A percentile compares a stretch with the other conserved stretches of the same genome.
Evolutionary conservation across 1,139 yeast genomes (phyloP).

Genomic region (Blastobotrys buckinghamii): DNA sequence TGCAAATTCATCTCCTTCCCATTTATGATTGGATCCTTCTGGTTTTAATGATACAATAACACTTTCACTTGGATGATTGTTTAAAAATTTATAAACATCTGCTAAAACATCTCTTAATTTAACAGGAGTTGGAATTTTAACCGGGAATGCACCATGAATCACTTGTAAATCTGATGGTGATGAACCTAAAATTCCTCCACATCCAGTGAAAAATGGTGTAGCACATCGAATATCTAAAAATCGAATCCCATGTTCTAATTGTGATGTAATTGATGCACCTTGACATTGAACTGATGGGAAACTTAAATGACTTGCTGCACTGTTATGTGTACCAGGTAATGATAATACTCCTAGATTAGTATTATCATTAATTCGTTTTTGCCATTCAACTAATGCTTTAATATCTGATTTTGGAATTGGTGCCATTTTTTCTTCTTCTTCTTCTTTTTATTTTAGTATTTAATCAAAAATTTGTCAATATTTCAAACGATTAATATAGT

Average conservation of each 20-base stretch:
- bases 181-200: slow-evolving; percentile 21
- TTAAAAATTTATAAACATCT: slow-evolving; percentile 56
- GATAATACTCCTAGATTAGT: slow-evolving; percentile 49
- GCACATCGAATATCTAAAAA: slow-evolving; percentile 67
- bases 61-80: slow-evolving; percentile 49
- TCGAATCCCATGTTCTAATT: slow-evolving; percentile 66
- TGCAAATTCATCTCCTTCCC: slow-evolving; percentile 66
- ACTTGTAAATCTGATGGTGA: slow-evolving; percentile 54
- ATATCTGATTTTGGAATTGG: slow-evolving; percentile 17
- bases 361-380: slow-evolving; percentile 49
- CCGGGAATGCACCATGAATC: slow-evolving; percentile 74
- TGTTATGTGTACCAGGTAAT: slow-evolving; percentile 76
- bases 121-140: slow-evolving; percentile 54
- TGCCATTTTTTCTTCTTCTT: too few relatives aligned
- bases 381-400: slow-evolving; percentile 41
- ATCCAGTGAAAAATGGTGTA: slow-evolving; percentile 43
- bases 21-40: slow-evolving; percentile 59
- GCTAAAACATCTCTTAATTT: slow-evolving; percentile 44
- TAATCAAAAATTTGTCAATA: too few relatives aligned
- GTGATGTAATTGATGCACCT: slow-evolving; percentile 53
- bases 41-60: slow-evolving; percentile 68
- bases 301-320: slow-evolving; percentile 70
- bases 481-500: too few relatives aligned
- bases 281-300: slow-evolving; percentile 79
- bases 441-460: too few relatives aligned